Conservation (phyloP, 2,329 filamentous ascomycete genomes). For the Colletotrichum simmondsii region DNA sequence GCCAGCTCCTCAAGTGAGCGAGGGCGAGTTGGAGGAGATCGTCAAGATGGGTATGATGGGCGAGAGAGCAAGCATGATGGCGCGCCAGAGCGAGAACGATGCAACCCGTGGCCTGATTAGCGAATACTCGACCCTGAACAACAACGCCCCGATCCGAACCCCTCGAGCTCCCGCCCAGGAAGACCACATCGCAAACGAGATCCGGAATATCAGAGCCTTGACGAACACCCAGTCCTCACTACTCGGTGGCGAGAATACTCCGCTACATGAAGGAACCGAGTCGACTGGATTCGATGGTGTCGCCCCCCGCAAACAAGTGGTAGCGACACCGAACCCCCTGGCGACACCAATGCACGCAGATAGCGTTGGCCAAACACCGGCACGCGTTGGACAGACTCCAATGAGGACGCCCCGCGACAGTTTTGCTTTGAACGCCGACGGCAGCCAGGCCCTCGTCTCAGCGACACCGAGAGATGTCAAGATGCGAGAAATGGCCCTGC, state of each 20-base stretch:
- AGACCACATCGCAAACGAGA: constrained; percentile 96
- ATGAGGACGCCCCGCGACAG: constrained; percentile 89
- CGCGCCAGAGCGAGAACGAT: constrained; percentile 83
- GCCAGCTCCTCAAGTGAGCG: constrained; percentile 90
- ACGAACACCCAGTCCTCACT: constrained; percentile 95
- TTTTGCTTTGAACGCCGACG: constrained; percentile 82
- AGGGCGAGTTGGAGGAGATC: constrained; percentile 94
- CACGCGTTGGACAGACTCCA: constrained; percentile 81
- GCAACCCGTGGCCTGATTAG: constrained; percentile 87
- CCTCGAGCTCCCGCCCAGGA: constrained; percentile 92
- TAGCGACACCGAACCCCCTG: constrained; percentile 95
- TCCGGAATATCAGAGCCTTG: constrained; percentile 89
- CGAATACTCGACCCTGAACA: constrained; percentile 85
- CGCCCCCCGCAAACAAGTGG: constrained; percentile 80
- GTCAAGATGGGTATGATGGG: constrained; percentile 98
- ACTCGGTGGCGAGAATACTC: constrained; percentile 92
- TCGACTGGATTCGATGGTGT: constrained; percentile 92
- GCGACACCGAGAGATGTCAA: constrained; percentile 83
- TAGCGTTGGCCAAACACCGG: constrained; percentile 75
- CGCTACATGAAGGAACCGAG: constrained; percentile 81
- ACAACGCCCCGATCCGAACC: constrained; percentile 88
- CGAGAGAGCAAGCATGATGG: constrained; percentile 82
- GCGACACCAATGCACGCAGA: constrained; percentile 82
- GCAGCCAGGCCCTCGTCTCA: constrained; percentile 73
- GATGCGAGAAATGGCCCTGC: constrained; percentile 75